Evolutionary conservation across 306 rosid species (phyloP).

Genomic region (Lathyrus sativus): DNA sequence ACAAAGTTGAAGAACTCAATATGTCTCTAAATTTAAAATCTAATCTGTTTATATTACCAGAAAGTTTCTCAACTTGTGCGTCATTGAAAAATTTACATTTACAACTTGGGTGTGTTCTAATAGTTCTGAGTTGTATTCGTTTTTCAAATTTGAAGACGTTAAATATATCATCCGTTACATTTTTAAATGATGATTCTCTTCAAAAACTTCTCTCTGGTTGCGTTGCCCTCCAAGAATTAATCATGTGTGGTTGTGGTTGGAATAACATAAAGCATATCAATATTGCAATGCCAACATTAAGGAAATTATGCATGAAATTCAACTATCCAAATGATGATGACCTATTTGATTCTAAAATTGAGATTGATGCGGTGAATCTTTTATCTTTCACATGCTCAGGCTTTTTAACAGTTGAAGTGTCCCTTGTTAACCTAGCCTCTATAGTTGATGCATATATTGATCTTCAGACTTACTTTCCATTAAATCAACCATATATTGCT

Average conservation of each 20-base stretch:
- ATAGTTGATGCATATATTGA: constrained; percentile 23
- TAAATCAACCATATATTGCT: background rate
- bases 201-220: constrained; percentile 6
- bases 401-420: constrained; percentile 7
- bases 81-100: constrained; percentile 11
- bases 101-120: background rate
- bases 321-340: no score
- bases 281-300: constrained; percentile 3
- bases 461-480: background rate
- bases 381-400: constrained; percentile 5
- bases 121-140: background rate
- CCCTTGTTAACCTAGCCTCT: constrained; percentile 22
- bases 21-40: constrained; percentile 8
- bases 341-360: background rate
- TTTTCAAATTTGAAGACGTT: constrained; percentile 14
- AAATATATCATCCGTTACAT: background rate
- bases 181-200: constrained; percentile 8
- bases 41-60: background rate
- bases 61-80: constrained; percentile 5
- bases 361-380: constrained; percentile 34
- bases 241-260: background rate
- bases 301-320: background rate
- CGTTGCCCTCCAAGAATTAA: background rate
- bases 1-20: constrained; percentile 25
- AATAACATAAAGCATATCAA: background rate